Percentiles rank a stretch among this genome's conserved stretches.
Conservation (phyloP, 441 rosid genomes). For the Jatropha multifida region DNA sequence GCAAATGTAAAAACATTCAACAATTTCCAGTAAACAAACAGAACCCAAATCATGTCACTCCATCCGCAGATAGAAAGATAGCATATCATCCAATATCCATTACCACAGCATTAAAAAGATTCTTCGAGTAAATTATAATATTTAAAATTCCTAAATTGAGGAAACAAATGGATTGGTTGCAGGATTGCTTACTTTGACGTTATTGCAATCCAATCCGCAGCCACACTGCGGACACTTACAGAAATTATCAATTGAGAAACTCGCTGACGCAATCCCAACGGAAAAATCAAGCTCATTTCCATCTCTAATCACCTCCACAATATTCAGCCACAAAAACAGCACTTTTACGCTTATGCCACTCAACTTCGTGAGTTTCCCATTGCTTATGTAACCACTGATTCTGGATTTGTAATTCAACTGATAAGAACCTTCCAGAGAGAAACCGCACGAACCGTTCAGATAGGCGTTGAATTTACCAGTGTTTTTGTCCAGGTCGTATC, state of each 20-base stretch:
- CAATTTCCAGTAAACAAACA: constrained; percentile 8
- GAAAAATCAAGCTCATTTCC: constrained; percentile 68
- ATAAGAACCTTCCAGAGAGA: constrained; percentile 80
- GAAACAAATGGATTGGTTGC: constrained; percentile 47
- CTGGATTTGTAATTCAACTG: constrained; percentile 68
- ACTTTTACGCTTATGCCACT: constrained; percentile 76
- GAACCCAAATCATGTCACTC: background rate
- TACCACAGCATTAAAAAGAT: background rate
- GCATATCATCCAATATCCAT: constrained; percentile 1
- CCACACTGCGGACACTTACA: constrained; percentile 85
- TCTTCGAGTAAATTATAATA: background rate
- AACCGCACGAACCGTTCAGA: constrained; percentile 59
- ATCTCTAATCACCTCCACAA: constrained; percentile 67
- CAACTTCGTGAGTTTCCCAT: constrained; percentile 49
- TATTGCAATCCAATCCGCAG: constrained; percentile 69
- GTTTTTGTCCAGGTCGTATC: constrained; percentile 56
- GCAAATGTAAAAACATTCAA: background rate
- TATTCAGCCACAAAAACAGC: constrained; percentile 77
- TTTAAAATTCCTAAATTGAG: constrained; percentile 39
- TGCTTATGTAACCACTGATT: constrained; percentile 60
- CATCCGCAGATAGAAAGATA: constrained; percentile 4
- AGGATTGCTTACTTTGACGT: constrained; percentile 31
- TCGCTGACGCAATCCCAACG: constrained; percentile 88
- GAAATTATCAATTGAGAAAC: constrained; percentile 65
- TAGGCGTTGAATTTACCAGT: constrained; percentile 63